Evolutionary conservation across 2,329 filamentous ascomycete genomes (phyloP), one percentile per base, ranked within the genome.

Genomic region (Fusarium sp.): DNA sequence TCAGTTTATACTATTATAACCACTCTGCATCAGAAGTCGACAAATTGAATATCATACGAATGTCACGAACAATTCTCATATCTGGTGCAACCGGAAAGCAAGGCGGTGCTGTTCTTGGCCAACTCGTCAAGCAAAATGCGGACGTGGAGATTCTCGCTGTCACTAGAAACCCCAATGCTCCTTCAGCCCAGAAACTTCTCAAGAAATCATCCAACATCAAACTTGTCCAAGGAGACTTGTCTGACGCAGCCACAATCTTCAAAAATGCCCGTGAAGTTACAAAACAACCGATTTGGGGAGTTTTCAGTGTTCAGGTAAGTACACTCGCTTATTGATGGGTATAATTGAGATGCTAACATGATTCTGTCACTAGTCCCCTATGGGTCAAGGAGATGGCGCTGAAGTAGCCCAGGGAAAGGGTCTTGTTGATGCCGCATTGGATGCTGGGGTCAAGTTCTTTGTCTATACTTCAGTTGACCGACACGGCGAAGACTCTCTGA

Each of bases 391-490:
- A 40, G 64, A 50, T 6, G 64, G 64, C 1, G 66, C 64, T 11
- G 66, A 69, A 25, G 49, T 69, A 18, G 49, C 57, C 18, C 89
- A 92, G 77, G 90, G 90, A 49, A 91, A 87, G 56, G 83, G 81
- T 1, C 79, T 92, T 2, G 81, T 91, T 49, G 87, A 91, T 60
- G 87, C 86, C 4, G 84, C 88, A 1, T 72, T 91, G 52, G 85
- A 86, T 33, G 81, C 88, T 37, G 84, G 84, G 16, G 88, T 91
- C 53, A 83, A 86, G 62, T 85, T 88, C 77, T 90, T 92, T 73
- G 85, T 92, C 62, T 92, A 91, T 80, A 86, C 85, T 1, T 90
- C 87, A 44, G 88, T 91, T 12, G 90, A 92, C 65, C 88, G 90
- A 32, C 86, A 88, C 50, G 89, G 89, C 25, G 84, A 86, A 56